phyloP scores from a whole-genome alignment of 176 grass and related monocot genomes.

The Musa beccarii region DNA sequence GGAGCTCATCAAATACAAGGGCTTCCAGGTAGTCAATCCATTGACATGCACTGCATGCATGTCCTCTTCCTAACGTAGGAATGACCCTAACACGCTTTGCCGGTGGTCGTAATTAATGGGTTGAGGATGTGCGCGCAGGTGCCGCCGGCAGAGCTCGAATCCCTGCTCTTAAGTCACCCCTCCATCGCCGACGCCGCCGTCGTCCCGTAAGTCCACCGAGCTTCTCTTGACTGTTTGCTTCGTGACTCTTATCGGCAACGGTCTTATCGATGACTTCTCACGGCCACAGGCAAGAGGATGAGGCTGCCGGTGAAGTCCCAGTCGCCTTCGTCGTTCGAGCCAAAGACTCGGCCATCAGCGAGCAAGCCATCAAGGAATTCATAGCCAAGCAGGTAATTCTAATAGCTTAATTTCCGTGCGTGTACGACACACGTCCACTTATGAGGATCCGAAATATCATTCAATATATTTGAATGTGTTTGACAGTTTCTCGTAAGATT shows the following conservation, averaged over 20 bases:
- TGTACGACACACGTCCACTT: too few species aligned
- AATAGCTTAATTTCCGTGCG: too few species aligned
- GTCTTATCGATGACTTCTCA: background rate
- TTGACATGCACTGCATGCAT: too few species aligned
- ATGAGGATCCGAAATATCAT: too few species aligned
- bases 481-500: too few species aligned
- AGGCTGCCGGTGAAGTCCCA: slow-evolving; percentile 73
- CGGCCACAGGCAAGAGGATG: slow-evolving; percentile 63
- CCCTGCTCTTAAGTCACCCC: slow-evolving; percentile 60
- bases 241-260: too few species aligned
- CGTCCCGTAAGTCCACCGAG: slow-evolving; percentile 47
- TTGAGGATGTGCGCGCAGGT: slow-evolving; percentile 27
- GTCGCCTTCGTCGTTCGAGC: slow-evolving; percentile 74
- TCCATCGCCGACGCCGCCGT: slow-evolving; percentile 75
- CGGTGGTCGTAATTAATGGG: background rate
- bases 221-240: background rate
- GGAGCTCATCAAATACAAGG: slow-evolving; percentile 98
- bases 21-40: slow-evolving; percentile 49
- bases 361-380: slow-evolving; percentile 75
- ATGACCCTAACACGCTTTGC: too few species aligned
- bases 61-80: too few species aligned
- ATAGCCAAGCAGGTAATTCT: slow-evolving; percentile 54
- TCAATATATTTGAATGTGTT: too few species aligned
- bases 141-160: slow-evolving; percentile 86
- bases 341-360: slow-evolving; percentile 40